Conservation (phyloP, 805 yeast species). For the Wickerhamiella musiphila region DNA sequence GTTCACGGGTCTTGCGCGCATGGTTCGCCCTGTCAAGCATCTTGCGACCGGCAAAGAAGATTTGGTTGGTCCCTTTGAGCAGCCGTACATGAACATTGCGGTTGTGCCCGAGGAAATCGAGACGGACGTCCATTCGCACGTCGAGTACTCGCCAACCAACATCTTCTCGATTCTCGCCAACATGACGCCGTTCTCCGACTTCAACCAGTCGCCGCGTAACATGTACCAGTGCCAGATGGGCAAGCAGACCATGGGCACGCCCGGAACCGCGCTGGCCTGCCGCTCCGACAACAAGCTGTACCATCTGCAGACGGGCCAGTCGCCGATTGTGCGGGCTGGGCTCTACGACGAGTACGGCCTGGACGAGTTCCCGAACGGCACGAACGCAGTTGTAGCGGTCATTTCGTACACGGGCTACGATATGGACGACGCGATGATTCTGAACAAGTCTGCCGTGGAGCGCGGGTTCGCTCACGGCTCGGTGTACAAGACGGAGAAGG, state of each 20-base stretch:
- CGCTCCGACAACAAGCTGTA: constrained; percentile 91
- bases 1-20: constrained; percentile 83
- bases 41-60: constrained; percentile 71
- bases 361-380: constrained; percentile 98
- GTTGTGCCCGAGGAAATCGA: constrained; percentile 85
- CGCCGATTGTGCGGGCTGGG: constrained; percentile 89
- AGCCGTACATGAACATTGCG: constrained; percentile 91
- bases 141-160: constrained; percentile 88
- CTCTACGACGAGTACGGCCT: constrained; percentile 90
- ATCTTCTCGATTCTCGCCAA: constrained; percentile 88
- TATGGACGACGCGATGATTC: constrained; percentile 99
- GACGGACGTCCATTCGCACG: constrained; percentile 69
- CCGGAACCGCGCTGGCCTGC: constrained; percentile 86
- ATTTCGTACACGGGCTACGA: constrained; percentile 97
- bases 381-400: constrained; percentile 96
- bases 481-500: constrained; percentile 83
- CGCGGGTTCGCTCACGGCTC: constrained; percentile 97
- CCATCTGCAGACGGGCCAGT: constrained; percentile 86
- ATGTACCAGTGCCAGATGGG: constrained; percentile 99
- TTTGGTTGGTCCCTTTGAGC: constrained; percentile 93
- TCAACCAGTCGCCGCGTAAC: constrained; percentile 97
- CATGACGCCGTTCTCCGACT: constrained; percentile 94
- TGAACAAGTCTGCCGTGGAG: constrained; percentile 93
- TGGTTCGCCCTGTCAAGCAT: constrained; percentile 91
- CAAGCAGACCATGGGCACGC: constrained; percentile 99